Evolutionary conservation across 345 rosid genomes (phyloP), one percentile per base, ranked within the genome.

Genomic region (Eutrema japonicum): DNA sequence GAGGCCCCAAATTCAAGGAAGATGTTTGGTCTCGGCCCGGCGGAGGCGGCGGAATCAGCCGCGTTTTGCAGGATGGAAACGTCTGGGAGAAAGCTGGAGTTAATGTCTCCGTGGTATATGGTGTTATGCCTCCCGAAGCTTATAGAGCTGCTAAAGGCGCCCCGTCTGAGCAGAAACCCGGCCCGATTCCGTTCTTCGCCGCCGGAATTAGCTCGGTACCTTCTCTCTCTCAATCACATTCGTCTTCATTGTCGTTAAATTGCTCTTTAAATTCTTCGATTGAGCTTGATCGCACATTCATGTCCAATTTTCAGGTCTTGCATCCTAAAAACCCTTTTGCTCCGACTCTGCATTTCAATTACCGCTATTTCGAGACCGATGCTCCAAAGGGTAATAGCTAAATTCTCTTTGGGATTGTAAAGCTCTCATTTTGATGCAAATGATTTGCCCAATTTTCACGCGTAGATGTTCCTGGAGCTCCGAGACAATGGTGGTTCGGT

Each of bases 401-500:
- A 11, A n/a, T 8, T 22, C 38, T 36, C 3, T 35, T 3, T 50
- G 26, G 13, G 13, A 11, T 30, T 16, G 43, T 40, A 40, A 38
- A 64, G 12, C 27, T 37, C 10, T 42, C 1, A 36, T 29, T 74
- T 47, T 69, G 12, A 50, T 27, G 37, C 49, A 13, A 35, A 16
- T 72, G 38, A 42, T 53, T 33, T 53, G 68, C 12, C 10, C 11
- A 36, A 10, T 46, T 29, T 8, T 29, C 2, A 56, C 22, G 22
- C 16, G 63, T 73, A 93, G 97, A 93, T 83, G 64, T 68, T 70
- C 97, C 96, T 54, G 98, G 98, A 83, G 97, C 97, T 56, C 97
- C 97, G 0, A 81, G 86, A 80, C 96, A 91, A 72, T 94, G 98
- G 98, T 94, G 98, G 98, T 91, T 94, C 75, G 97, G 97, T 45